A percentile compares a stretch with the other conserved stretches of the same genome.
Evolutionary conservation across 345 rosid species (phyloP).

Genomic region (Syzygium jambos): DNA sequence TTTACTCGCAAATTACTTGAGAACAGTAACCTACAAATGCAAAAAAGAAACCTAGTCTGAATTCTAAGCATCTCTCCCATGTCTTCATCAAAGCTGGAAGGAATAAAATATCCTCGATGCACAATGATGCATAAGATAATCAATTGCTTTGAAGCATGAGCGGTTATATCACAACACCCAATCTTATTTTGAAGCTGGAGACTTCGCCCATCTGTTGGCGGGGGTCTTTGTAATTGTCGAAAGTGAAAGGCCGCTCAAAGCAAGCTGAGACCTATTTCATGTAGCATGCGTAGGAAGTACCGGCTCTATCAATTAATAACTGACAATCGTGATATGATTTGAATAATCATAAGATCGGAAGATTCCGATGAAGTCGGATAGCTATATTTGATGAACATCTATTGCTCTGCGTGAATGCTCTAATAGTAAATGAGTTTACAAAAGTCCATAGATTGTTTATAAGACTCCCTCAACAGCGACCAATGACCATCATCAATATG

Average conservation of each 20-base stretch:
- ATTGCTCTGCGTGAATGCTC: not conserved
- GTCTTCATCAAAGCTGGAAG: not conserved
- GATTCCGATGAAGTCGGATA: not conserved
- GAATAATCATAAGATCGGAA: not conserved
- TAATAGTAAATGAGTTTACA: not conserved
- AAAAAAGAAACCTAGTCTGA: not conserved
- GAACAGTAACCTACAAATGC: slow-evolving; percentile 58
- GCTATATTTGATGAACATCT: not conserved
- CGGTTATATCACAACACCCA: not conserved
- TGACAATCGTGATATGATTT: not conserved
- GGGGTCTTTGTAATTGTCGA: not conserved
- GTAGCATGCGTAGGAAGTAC: not conserved
- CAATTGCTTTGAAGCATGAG: not conserved
- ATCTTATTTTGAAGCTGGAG: not conserved
- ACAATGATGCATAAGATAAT: not conserved
- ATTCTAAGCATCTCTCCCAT: not conserved
- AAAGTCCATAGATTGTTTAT: not conserved
- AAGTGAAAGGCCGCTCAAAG: not conserved
- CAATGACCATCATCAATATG: not conserved
- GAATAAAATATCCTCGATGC: not conserved
- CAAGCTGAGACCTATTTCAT: not conserved
- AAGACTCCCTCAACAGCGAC: not conserved
- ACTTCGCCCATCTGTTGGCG: not conserved
- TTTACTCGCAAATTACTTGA: slow-evolving; percentile 72
- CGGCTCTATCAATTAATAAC: not conserved